phyloP scores from a whole-genome alignment of 2,329 filamentous ascomycete species.

The Clonostachys solani region DNA sequence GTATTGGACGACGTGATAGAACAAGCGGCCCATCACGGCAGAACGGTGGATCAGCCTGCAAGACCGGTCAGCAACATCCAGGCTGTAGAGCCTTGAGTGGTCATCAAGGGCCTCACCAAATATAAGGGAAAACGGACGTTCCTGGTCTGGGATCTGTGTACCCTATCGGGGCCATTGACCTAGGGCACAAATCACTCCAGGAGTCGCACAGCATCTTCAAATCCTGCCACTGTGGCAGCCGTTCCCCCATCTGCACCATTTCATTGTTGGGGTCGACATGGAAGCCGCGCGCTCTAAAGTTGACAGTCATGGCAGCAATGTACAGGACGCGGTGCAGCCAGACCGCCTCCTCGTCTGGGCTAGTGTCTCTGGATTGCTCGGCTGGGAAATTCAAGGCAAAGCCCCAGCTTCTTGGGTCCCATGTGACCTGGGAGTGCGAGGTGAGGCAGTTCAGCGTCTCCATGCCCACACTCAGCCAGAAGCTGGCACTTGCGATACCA shows the following conservation, averaged over 20 bases:
- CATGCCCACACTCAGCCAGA: slow-evolving; percentile 90
- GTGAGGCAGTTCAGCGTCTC: slow-evolving; percentile 86
- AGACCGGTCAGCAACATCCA: background rate
- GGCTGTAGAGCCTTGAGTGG: background rate
- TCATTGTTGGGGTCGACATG: slow-evolving; percentile 56
- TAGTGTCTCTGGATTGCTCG: slow-evolving; percentile 40
- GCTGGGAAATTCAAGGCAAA: slow-evolving; percentile 68
- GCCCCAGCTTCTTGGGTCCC: slow-evolving; percentile 89
- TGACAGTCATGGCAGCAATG: slow-evolving; percentile 80
- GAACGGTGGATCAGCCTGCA: slow-evolving; percentile 74
- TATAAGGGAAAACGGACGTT: slow-evolving; percentile 77
- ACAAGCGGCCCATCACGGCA: slow-evolving; percentile 76
- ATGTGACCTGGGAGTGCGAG: slow-evolving; percentile 81
- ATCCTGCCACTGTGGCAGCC: slow-evolving; percentile 71
- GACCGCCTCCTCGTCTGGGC: slow-evolving; percentile 63
- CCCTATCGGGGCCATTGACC: slow-evolving; percentile 83
- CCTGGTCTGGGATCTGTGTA: slow-evolving; percentile 66
- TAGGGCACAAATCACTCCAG: slow-evolving; percentile 76
- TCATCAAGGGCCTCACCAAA: slow-evolving; percentile 57
- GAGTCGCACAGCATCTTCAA: slow-evolving; percentile 78
- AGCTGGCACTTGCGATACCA: slow-evolving; percentile 82
- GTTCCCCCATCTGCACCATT: slow-evolving; percentile 57
- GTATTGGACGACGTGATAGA: slow-evolving; percentile 85
- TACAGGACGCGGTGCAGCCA: slow-evolving; percentile 91
- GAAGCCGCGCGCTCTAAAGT: slow-evolving; percentile 72